A percentile compares a stretch with the other conserved stretches of the same genome.
Evolutionary conservation across 805 yeast species (phyloP).

Genomic region (Metschnikowia reukaufii): DNA sequence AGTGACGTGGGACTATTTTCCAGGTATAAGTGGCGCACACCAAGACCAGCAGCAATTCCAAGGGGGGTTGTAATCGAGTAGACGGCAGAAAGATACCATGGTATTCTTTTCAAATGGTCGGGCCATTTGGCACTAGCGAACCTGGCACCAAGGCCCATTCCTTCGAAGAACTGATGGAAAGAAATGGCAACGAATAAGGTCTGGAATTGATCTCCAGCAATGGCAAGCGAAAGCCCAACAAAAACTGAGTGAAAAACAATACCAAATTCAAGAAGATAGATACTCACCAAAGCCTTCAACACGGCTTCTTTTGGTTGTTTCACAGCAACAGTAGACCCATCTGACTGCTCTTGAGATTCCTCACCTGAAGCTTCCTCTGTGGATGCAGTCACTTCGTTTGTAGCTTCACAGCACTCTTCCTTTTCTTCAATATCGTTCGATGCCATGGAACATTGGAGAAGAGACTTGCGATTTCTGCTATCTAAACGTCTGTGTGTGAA

Average conservation of each 20-base stretch:
- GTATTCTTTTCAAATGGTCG: conserved; percentile 14
- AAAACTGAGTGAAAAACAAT: conserved; percentile 35
- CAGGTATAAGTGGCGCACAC: conserved; percentile 62
- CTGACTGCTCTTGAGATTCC: conserved; percentile 3
- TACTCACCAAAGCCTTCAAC: conserved; percentile 13
- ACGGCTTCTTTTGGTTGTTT: conserved; percentile 11
- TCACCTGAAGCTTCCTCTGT: conserved; percentile 1
- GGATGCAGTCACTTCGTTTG: not conserved
- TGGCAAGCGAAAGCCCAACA: conserved; percentile 35
- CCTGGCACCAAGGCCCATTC: conserved; percentile 35
- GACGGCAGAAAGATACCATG: conserved; percentile 19
- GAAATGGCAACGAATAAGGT: conserved; percentile 30
- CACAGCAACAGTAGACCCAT: not conserved
- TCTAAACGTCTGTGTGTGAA: conserved; percentile 14
- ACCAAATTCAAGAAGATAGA: conserved; percentile 30
- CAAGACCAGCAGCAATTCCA: conserved; percentile 76
- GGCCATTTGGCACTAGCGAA: conserved; percentile 31
- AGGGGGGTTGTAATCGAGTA: conserved; percentile 59
- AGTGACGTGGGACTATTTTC: conserved; percentile 59
- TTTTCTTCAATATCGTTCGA: not conserved
- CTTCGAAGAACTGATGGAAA: conserved; percentile 36
- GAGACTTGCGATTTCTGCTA: conserved; percentile 2
- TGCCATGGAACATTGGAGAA: not conserved
- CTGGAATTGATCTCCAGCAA: conserved; percentile 31
- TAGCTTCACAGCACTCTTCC: conserved; percentile 1